These are phyloP conservation scores for Coprinopsis sp. DNA, from an alignment of 768 basidiomycete species.

Conservation along the genomic window DNA sequence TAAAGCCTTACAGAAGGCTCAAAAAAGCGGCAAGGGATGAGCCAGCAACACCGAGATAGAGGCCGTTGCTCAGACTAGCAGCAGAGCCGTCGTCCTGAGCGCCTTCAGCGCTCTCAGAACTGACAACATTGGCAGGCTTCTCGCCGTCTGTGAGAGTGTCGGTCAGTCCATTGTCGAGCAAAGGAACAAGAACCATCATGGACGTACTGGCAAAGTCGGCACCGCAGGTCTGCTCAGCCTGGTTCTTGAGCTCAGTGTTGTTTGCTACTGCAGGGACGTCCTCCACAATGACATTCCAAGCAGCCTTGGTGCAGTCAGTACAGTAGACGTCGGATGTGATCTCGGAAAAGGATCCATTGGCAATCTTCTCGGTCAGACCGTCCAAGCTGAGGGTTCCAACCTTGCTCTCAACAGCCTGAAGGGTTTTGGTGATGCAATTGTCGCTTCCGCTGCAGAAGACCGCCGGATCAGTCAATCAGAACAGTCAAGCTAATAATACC, in stretches of 20 bases:
- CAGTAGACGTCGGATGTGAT: constrained; percentile 39
- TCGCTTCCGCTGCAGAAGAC: constrained; percentile 30
- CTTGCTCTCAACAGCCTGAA: constrained; percentile 45
- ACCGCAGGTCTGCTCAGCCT: constrained; percentile 40
- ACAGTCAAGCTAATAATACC: neutral
- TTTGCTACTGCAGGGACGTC: constrained; percentile 32
- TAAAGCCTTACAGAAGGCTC: too few species aligned
- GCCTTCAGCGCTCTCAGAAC: constrained; percentile 22
- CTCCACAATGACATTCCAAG: constrained; percentile 38
- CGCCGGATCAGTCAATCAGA: constrained; percentile 1
- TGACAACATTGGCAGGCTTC: constrained; percentile 30
- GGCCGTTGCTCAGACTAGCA: neutral
- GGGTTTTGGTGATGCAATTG: constrained; percentile 52
- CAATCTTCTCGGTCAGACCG: constrained; percentile 21
- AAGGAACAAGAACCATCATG: neutral
- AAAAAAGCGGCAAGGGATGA: constrained; percentile 8
- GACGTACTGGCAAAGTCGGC: constrained; percentile 47
- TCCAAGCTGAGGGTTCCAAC: constrained; percentile 33
- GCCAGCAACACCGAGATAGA: constrained; percentile 5
- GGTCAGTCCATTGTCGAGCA: neutral
- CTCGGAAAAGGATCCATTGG: constrained; percentile 17
- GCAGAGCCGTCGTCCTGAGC: neutral
- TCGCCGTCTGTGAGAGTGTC: constrained; percentile 29
- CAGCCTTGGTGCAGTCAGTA: constrained; percentile 49
- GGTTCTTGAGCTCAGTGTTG: constrained; percentile 22